These are phyloP conservation scores for Russula earlei DNA, from an alignment of 768 basidiomycete species.

Conservation along the genomic window DNA sequence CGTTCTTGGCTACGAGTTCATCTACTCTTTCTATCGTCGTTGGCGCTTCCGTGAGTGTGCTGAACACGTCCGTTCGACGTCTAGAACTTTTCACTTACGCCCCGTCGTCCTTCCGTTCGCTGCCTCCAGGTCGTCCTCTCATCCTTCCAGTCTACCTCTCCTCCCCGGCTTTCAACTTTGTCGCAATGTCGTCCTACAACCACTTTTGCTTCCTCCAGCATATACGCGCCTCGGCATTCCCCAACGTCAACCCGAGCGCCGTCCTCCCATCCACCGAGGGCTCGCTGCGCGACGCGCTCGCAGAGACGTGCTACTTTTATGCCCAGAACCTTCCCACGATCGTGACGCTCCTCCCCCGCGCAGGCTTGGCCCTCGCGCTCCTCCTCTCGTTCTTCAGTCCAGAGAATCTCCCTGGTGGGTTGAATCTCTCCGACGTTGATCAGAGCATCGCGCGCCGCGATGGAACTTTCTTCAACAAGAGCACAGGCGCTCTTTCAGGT, in stretches of 20 bases:
- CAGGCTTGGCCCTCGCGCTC: conserved; percentile 62
- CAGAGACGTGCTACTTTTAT: conserved; percentile 79
- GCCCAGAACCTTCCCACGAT: conserved; percentile 82
- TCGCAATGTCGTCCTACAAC: conserved; percentile 68
- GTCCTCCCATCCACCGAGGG: conserved; percentile 15
- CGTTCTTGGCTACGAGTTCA: conserved; percentile 65
- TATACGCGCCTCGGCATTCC: conserved; percentile 62
- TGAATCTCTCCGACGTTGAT: conserved; percentile 35
- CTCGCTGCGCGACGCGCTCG: conserved; percentile 43
- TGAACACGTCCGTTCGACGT: no score
- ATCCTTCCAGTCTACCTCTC: conserved; percentile 81
- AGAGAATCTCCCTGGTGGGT: conserved; percentile 32
- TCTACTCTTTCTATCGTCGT: conserved; percentile 64
- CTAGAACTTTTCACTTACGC: no score
- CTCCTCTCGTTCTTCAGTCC: conserved; percentile 55
- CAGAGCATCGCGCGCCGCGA: conserved; percentile 48
- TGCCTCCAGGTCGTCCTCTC: conserved; percentile 61
- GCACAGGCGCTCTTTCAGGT: conserved; percentile 55
- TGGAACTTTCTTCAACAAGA: conserved; percentile 58
- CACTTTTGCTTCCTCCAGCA: conserved; percentile 80
- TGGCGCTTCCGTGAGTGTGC: conserved; percentile 70
- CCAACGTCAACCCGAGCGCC: conserved; percentile 36
- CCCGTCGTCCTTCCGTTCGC: no score
- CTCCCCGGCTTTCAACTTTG: conserved; percentile 63
- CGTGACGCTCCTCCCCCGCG: conserved; percentile 73